phyloP scores from a whole-genome alignment of 768 basidiomycete genomes.

The Suillus hirtellus region DNA sequence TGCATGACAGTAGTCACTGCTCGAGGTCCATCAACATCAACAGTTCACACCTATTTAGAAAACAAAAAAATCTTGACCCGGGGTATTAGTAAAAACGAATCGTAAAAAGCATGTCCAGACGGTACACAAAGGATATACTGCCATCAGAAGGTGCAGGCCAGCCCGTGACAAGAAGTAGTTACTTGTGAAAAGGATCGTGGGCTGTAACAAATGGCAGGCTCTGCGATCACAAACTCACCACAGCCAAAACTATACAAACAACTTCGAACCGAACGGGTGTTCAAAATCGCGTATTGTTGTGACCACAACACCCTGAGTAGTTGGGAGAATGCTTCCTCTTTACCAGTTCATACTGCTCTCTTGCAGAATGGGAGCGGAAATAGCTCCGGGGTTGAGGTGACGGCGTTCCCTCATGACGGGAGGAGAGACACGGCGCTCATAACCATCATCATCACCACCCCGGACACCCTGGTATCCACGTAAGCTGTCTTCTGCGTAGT shows the following conservation, averaged over 20 bases:
- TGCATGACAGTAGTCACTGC: background rate
- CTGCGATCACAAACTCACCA: constrained; percentile 20
- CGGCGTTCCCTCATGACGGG: constrained; percentile 55
- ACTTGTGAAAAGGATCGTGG: constrained; percentile 9
- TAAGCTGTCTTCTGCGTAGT: constrained; percentile 84
- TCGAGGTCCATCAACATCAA: constrained; percentile 9
- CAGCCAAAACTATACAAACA: constrained; percentile 27
- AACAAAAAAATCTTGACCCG: constrained; percentile 8
- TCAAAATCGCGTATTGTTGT: constrained; percentile 10
- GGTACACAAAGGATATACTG: constrained; percentile 14
- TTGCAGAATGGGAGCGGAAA: constrained; percentile 73
- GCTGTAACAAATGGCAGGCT: constrained; percentile 14
- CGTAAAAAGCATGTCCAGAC: constrained; percentile 18
- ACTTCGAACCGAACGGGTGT: constrained; percentile 23
- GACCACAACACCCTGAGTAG: constrained; percentile 2
- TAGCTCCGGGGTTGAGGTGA: constrained; percentile 57
- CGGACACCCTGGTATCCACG: constrained; percentile 51
- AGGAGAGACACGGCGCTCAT: constrained; percentile 32
- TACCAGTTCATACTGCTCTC: constrained; percentile 90
- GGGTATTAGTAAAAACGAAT: constrained; percentile 8
- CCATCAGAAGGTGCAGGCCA: constrained; percentile 22
- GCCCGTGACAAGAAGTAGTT: constrained; percentile 19
- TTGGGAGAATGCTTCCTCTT: constrained; percentile 15
- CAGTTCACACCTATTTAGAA: constrained; percentile 5
- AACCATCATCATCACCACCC: constrained; percentile 37